Base-by-base conservation (phyloP, 1,139 yeast species). In the Suhomyces atakaporum region DNA sequence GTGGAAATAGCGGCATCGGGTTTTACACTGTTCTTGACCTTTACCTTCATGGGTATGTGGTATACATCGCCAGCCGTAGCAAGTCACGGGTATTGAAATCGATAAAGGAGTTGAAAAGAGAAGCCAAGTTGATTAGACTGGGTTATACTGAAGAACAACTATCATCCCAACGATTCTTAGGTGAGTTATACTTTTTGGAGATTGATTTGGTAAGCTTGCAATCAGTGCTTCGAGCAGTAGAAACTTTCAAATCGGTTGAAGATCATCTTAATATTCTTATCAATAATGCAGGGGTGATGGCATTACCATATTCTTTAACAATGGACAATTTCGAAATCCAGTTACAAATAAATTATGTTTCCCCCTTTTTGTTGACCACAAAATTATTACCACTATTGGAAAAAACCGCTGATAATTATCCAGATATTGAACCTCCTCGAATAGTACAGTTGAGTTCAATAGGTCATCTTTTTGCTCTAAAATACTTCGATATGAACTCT, bases 231-330 rank as follows among this genome's bases (percentile, higher is more conserved):
- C 54, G 54, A 18, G 86, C 89, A 0, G 81, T 78, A 5, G 55
- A 61, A 8, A 63, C 64, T 21, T 74, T 86, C 45, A 62, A 61
- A 32, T 53, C 60, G 8, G 47, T 62, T 36, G 95, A 86, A 50
- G 51, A 63, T 5, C 59, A 63, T 22, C 58, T 88, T 13, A 81
- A 86, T 55, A 57, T 87, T 16, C 68, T 88, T 29, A 70, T 88
- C 24, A 79, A 86, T 50, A 88, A 87, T 56, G 94, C 96, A 0
- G 95, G 95, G 1, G 80, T 84, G 3, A 82, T 85, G 81, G 94
- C 85, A 2, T 65, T 81, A 10, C 95, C 95, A 0, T 78, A 68
- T 53, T 67, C 75, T 11, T 48, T 66, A 19, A 84, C 96, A 0
- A 62, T 61, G 16, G 95, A 88, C 53, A 81, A 81, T 5, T 84